A percentile compares a stretch with the other conserved stretches of the same genome.
These are phyloP conservation scores for Aspergillus jensenii DNA, from an alignment of 2,329 filamentous ascomycete species.

Conservation along the genomic window DNA sequence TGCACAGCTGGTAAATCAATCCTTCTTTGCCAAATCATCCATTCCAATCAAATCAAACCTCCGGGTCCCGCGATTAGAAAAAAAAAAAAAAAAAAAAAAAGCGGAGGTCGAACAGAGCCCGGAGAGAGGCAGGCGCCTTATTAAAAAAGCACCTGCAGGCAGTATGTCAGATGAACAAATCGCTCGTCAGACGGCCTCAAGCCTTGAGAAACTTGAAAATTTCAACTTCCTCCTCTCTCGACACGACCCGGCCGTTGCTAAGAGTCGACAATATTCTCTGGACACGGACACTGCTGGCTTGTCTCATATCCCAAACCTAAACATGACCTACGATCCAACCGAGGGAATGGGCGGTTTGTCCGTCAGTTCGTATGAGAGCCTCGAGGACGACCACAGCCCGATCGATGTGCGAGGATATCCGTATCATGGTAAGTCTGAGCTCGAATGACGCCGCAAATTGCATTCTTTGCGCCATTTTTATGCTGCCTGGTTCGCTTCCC, in stretches of 20 bases:
- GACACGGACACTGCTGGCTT: constrained; percentile 35
- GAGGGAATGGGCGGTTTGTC: constrained; percentile 42
- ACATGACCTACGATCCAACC: constrained; percentile 42
- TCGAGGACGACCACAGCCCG: constrained; percentile 40
- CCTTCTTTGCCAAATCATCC: constrained; percentile 9
- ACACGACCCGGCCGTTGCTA: constrained; percentile 31
- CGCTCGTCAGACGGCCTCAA: constrained; percentile 26
- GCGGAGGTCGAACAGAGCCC: constrained; percentile 11
- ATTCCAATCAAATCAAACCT: constrained; percentile 14
- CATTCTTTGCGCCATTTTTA: constrained; percentile 36
- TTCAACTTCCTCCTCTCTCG: constrained; percentile 38
- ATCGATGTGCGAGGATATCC: constrained; percentile 40
- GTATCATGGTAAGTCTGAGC: constrained; percentile 39
- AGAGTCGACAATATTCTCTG: constrained; percentile 39
- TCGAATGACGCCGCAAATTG: constrained; percentile 27
- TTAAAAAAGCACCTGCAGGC: constrained; percentile 19
- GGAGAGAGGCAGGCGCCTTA: constrained; percentile 10
- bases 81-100: neutral
- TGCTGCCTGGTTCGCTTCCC: constrained; percentile 27
- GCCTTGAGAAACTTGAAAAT: constrained; percentile 36
- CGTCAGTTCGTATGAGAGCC: constrained; percentile 43
- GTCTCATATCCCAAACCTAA: constrained; percentile 31
- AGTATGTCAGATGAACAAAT: constrained; percentile 36
- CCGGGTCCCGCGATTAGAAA: neutral
- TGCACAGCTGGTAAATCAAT: constrained; percentile 10